Conservation (phyloP, 1,284 basidiomycete genomes). For the Leccinum pachyderme region DNA sequence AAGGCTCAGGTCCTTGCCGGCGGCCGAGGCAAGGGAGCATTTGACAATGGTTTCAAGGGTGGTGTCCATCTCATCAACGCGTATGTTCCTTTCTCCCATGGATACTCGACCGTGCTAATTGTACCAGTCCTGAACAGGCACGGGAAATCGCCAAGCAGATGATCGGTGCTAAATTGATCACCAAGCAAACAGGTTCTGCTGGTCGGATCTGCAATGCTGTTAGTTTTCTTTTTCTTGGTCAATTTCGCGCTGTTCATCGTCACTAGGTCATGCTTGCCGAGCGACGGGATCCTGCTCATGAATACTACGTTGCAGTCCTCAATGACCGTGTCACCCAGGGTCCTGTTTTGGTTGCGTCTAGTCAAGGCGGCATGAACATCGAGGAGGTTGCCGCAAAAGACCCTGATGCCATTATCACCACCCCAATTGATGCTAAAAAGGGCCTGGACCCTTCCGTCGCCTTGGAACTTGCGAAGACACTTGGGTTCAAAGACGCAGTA, state of each 20-base stretch:
- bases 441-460: conserved; percentile 80
- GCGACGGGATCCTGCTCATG: conserved; percentile 89
- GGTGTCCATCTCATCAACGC: conserved; percentile 95
- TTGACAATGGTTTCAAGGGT: conserved; percentile 94
- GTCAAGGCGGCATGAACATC: conserved; percentile 97
- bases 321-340: conserved; percentile 92
- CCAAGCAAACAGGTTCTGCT: conserved; percentile 95
- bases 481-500: conserved; percentile 80
- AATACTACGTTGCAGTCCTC: conserved; percentile 97
- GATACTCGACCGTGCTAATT: conserved; percentile 2
- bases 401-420: conserved; percentile 94
- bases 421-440: conserved; percentile 85
- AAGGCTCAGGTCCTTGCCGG: conserved; percentile 99
- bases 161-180: conserved; percentile 96
- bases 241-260: conserved; percentile 15
- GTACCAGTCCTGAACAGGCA: conserved; percentile 80
- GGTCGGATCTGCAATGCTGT: conserved; percentile 96
- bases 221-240: conserved; percentile 30
- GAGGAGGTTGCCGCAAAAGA: conserved; percentile 99
- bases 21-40: conserved; percentile 97
- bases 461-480: conserved; percentile 79
- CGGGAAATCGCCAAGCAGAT: conserved; percentile 88
- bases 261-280: conserved; percentile 95
- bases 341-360: conserved; percentile 92
- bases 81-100: conserved; percentile 44